Evolutionary conservation across 1,139 yeast species (phyloP).

Genomic region (Candida neerlandica): DNA sequence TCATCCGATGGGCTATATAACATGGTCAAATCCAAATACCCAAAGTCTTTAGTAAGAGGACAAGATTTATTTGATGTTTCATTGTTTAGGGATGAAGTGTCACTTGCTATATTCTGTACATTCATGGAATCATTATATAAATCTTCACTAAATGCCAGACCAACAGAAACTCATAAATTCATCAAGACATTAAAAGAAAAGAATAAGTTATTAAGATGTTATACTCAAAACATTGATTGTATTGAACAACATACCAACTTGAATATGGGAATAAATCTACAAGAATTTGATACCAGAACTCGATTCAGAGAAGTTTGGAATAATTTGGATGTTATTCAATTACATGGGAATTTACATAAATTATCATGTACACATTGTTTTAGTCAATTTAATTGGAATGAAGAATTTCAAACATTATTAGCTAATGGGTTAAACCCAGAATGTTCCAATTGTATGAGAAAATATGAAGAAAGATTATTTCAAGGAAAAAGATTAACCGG

Average conservation of each 20-base stretch:
- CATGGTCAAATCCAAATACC: constrained; percentile 64
- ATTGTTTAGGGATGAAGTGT: constrained; percentile 66
- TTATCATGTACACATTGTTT: constrained; percentile 75
- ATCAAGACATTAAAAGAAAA: constrained; percentile 65
- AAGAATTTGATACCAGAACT: constrained; percentile 29
- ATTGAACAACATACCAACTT: constrained; percentile 44
- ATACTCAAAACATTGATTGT: constrained; percentile 75
- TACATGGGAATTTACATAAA: constrained; percentile 86
- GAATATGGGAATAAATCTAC: constrained; percentile 40
- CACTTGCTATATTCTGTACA: constrained; percentile 72
- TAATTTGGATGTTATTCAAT: constrained; percentile 73
- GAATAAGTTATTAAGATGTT: constrained; percentile 76
- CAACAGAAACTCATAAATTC: constrained; percentile 84
- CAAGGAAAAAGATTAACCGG: constrained; percentile 65
- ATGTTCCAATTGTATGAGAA: constrained; percentile 60
- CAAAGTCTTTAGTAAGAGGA: constrained; percentile 68
- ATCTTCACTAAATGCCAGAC: constrained; percentile 64
- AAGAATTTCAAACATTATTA: constrained; percentile 45
- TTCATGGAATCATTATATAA: constrained; percentile 75
- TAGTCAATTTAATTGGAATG: constrained; percentile 61
- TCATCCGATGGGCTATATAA: constrained; percentile 83
- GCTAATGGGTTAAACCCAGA: constrained; percentile 62
- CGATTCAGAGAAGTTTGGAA: constrained; percentile 53
- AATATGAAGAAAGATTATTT: constrained; percentile 53
- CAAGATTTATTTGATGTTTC: constrained; percentile 89